These are phyloP conservation scores for Begonia fuchsioides DNA, from an alignment of 306 rosid species.

Conservation along the genomic window DNA sequence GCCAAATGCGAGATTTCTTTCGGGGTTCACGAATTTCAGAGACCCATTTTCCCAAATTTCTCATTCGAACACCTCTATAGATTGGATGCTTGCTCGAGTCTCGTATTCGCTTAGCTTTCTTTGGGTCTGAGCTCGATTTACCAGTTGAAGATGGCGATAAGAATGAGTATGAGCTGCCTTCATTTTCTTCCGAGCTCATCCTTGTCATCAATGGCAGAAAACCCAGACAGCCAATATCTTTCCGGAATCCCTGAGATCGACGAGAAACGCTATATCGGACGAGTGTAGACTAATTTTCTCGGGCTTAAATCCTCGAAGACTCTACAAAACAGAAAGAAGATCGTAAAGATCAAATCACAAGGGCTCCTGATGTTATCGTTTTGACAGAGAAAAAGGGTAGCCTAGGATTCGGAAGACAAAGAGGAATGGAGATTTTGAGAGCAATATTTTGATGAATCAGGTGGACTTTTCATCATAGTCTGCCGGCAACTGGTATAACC, in stretches of 20 bases:
- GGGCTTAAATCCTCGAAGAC: not conserved
- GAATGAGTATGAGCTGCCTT: slow-evolving; percentile 17
- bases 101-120: slow-evolving; percentile 20
- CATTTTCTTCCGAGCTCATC: slow-evolving; percentile 12
- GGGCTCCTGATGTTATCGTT: too few relatives aligned
- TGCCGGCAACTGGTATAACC: too few relatives aligned
- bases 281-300: not conserved
- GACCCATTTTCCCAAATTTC: slow-evolving; percentile 68
- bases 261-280: not conserved
- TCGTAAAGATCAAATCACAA: too few relatives aligned
- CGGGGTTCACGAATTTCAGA: slow-evolving; percentile 60
- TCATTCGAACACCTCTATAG: slow-evolving; percentile 53
- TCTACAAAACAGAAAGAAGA: too few relatives aligned
- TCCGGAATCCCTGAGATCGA: slow-evolving; percentile 1
- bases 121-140: not conserved
- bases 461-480: too few relatives aligned
- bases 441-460: too few relatives aligned
- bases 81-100: slow-evolving; percentile 23
- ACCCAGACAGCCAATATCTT: too few relatives aligned
- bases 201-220: slow-evolving; percentile 9
- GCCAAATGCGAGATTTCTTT: slow-evolving; percentile 69
- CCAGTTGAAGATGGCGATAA: too few relatives aligned
- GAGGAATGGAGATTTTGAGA: not conserved
- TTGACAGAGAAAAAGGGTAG: not conserved
- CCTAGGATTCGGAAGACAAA: slow-evolving; percentile 2